A percentile compares a stretch with the other conserved stretches of the same genome.
Evolutionary conservation across 1,139 yeast genomes (phyloP).

Genomic region (Sugiyamaella pinicola): DNA sequence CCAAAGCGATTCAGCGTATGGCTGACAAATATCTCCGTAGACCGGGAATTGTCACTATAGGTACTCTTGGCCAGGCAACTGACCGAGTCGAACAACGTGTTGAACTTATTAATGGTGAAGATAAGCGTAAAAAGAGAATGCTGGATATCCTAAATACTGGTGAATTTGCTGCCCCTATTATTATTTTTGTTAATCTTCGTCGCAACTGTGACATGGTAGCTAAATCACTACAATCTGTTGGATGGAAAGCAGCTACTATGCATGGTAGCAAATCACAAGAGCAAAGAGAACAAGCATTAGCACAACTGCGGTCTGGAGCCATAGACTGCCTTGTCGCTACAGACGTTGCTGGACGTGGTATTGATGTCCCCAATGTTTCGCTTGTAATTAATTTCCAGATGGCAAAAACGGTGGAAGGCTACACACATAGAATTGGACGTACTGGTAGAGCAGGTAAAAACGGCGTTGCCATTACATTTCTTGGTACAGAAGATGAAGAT

Average conservation of each 20-base stretch:
- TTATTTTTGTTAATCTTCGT: slow-evolving; percentile 79
- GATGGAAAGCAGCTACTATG: slow-evolving; percentile 59
- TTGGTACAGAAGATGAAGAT: slow-evolving; percentile 59
- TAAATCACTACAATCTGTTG: slow-evolving; percentile 49
- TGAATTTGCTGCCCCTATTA: slow-evolving; percentile 55
- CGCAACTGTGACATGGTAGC: slow-evolving; percentile 69
- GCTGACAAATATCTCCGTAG: slow-evolving; percentile 58
- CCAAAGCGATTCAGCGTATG: slow-evolving; percentile 67
- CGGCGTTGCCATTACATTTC: slow-evolving; percentile 75
- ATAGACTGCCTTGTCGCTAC: slow-evolving; percentile 81
- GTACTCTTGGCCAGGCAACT: slow-evolving; percentile 61
- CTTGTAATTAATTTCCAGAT: slow-evolving; percentile 85
- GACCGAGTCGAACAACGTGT: slow-evolving; percentile 71
- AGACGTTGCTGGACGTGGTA: slow-evolving; percentile 96
- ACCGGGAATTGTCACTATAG: slow-evolving; percentile 69
- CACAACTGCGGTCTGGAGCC: slow-evolving; percentile 60
- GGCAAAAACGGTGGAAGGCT: slow-evolving; percentile 76
- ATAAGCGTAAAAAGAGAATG: slow-evolving; percentile 44
- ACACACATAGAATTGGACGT: slow-evolving; percentile 91
- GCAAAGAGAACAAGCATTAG: slow-evolving; percentile 79
- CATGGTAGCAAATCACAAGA: slow-evolving; percentile 90
- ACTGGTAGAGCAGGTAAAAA: slow-evolving; percentile 91
- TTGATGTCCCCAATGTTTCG: slow-evolving; percentile 84
- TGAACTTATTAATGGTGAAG: slow-evolving; percentile 52
- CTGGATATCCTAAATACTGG: slow-evolving; percentile 41